Conservation (phyloP, 768 basidiomycete genomes). For the Paxillus ammoniavirescens region DNA sequence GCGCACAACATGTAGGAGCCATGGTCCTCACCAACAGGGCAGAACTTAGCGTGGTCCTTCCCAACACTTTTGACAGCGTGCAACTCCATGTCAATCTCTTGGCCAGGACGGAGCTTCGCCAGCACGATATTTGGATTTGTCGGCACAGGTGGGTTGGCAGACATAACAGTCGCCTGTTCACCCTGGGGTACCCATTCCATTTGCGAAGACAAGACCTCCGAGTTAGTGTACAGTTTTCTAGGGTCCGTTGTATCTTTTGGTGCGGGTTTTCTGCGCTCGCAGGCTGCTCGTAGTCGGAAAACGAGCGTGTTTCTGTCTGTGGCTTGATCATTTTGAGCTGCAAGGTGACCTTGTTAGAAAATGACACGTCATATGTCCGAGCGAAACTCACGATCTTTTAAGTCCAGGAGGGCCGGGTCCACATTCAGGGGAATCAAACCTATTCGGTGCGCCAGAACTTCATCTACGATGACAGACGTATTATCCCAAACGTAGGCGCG, state of each 20-base stretch:
- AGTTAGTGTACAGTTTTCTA: conserved; percentile 65
- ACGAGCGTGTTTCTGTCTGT: conserved; percentile 93
- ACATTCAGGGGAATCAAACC: conserved; percentile 89
- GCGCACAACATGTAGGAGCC: background rate
- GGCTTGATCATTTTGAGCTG: conserved; percentile 52
- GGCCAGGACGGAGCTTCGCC: conserved; percentile 89
- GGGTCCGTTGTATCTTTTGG: conserved; percentile 55
- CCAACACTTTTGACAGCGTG: conserved; percentile 93
- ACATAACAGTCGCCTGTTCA: conserved; percentile 67
- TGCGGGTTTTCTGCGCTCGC: conserved; percentile 57
- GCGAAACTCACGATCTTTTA: conserved; percentile 41
- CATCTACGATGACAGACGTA: conserved; percentile 90
- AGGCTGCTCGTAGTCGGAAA: conserved; percentile 70
- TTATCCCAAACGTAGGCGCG: conserved; percentile 93
- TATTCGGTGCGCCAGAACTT: conserved; percentile 88
- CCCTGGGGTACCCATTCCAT: conserved; percentile 81
- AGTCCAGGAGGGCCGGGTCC: conserved; percentile 73
- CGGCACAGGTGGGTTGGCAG: conserved; percentile 52
- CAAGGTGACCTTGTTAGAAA: background rate
- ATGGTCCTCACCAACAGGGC: conserved; percentile 74
- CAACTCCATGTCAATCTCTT: conserved; percentile 78
- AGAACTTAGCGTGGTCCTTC: conserved; percentile 95
- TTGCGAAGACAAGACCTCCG: conserved; percentile 65
- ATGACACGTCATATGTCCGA: background rate
- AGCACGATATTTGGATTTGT: conserved; percentile 84